Percentiles rank a stretch among this genome's conserved stretches.
These are phyloP conservation scores for Blastomyces gilchristii DNA, from an alignment of 2,329 filamentous ascomycete genomes.

Conservation along the genomic window DNA sequence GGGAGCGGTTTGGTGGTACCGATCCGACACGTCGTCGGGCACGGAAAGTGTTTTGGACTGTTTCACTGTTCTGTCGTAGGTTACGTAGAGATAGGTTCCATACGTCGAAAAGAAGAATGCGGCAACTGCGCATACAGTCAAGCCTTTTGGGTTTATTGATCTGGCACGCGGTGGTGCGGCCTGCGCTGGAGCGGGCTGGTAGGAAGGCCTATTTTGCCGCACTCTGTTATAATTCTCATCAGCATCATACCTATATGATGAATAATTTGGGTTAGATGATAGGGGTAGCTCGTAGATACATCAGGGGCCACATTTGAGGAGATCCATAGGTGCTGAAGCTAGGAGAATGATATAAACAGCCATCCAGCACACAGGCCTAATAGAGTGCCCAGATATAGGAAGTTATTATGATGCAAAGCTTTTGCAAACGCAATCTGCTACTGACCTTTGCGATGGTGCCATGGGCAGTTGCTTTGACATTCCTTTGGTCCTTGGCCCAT, in stretches of 20 bases:
- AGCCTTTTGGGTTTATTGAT: constrained; percentile 16
- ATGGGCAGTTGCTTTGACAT: constrained; percentile 11
- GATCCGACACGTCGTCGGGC: constrained; percentile 36
- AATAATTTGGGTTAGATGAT: not conserved
- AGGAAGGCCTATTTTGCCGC: constrained; percentile 14
- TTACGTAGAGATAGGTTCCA: constrained; percentile 35
- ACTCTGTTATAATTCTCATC: constrained; percentile 10
- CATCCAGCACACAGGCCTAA: not conserved
- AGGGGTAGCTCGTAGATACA: not conserved
- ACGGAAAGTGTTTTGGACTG: constrained; percentile 25
- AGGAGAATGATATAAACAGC: not conserved
- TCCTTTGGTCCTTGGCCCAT: not conserved
- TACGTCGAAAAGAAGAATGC: constrained; percentile 36
- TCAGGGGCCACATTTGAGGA: not conserved
- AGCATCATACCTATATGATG: not conserved
- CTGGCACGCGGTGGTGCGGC: constrained; percentile 9
- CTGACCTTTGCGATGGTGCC: constrained; percentile 11
- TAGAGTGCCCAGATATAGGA: not conserved
- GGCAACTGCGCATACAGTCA: constrained; percentile 31
- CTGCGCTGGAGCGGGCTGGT: constrained; percentile 16
- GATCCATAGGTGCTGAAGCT: not conserved
- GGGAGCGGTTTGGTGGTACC: constrained; percentile 36
- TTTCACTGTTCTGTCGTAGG: constrained; percentile 31
- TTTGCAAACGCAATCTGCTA: constrained; percentile 8
- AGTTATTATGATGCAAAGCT: not conserved